Evolutionary conservation across 345 rosid species (phyloP).

Genomic region (Sisymbrium altissimum): DNA sequence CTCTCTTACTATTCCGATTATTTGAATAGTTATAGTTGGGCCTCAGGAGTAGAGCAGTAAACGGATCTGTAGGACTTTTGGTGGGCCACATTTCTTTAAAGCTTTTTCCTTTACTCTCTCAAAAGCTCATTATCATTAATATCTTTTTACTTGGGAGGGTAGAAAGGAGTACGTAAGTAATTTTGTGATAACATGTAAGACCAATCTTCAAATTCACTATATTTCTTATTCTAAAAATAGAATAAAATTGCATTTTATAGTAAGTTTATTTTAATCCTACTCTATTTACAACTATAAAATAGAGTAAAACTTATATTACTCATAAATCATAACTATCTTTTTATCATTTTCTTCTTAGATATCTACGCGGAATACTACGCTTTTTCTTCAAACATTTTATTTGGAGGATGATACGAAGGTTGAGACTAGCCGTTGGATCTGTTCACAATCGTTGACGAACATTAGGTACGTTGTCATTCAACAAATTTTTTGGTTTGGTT

Average conservation of each 20-base stretch:
- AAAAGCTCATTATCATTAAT: not conserved
- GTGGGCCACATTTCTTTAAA: not conserved
- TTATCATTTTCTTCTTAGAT: not conserved
- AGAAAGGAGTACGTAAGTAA: not conserved
- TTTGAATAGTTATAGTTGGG: not conserved
- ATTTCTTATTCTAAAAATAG: too few relatives aligned
- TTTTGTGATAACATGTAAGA: not conserved
- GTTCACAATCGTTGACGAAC: conserved; percentile 5
- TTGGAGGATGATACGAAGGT: not conserved
- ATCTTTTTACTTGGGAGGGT: not conserved
- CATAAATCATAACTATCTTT: too few relatives aligned
- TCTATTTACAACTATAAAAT: too few relatives aligned
- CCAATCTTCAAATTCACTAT: too few relatives aligned
- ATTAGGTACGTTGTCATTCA: conserved; percentile 8
- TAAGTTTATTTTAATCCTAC: too few relatives aligned
- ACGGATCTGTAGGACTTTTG: not conserved
- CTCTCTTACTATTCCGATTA: not conserved
- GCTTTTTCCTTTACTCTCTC: not conserved
- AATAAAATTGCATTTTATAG: too few relatives aligned
- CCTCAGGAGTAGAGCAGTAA: not conserved
- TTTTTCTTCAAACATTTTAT: not conserved
- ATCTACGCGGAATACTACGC: not conserved
- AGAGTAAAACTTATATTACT: too few relatives aligned
- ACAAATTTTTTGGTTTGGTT: not conserved
- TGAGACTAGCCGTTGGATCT: conserved; percentile 20